Conservation (phyloP, 1,284 basidiomycete genomes). For the Pseudozyma tsukubaensis region DNA sequence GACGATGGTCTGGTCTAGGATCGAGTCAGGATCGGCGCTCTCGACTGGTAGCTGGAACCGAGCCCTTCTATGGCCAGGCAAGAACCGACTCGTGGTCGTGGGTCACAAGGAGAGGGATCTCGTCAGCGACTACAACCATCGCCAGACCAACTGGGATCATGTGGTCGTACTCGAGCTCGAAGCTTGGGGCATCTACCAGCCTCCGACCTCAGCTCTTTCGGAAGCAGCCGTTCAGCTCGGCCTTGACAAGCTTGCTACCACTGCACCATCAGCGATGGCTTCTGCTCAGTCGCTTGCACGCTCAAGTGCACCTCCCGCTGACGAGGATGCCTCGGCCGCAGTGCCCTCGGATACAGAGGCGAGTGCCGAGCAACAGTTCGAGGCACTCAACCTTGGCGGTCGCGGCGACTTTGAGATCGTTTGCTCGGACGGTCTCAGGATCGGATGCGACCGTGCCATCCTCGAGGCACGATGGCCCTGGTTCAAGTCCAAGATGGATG, state of each 20-base stretch:
- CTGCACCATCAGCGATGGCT: conserved; percentile 39
- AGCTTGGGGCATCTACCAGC: conserved; percentile 63
- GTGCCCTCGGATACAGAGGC: neutral
- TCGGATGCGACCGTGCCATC: conserved; percentile 82
- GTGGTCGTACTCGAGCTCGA: conserved; percentile 62
- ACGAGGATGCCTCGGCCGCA: neutral
- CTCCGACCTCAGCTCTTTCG: conserved; percentile 46
- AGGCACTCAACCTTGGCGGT: conserved; percentile 40
- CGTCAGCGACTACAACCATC: conserved; percentile 65
- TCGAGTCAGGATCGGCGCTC: conserved; percentile 59
- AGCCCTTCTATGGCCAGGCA: conserved; percentile 55
- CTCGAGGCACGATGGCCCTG: conserved; percentile 91
- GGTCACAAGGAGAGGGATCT: conserved; percentile 63
- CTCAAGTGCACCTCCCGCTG: conserved; percentile 1
- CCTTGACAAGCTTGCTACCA: conserved; percentile 54
- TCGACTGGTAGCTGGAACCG: conserved; percentile 62
- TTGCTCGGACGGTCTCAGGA: conserved; percentile 85
- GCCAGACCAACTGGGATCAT: conserved; percentile 65
- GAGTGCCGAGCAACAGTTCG: conserved; percentile 11
- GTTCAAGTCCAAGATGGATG: conserved; percentile 79
- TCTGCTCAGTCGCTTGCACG: conserved; percentile 27
- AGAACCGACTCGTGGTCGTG: conserved; percentile 58
- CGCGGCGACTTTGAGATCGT: conserved; percentile 84
- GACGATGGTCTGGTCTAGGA: conserved; percentile 60
- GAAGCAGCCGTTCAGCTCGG: conserved; percentile 52